Evolutionary conservation across 2,329 filamentous ascomycete species (phyloP), one percentile per base, ranked within the genome.

Genomic region (Elsinoe fawcettii): DNA sequence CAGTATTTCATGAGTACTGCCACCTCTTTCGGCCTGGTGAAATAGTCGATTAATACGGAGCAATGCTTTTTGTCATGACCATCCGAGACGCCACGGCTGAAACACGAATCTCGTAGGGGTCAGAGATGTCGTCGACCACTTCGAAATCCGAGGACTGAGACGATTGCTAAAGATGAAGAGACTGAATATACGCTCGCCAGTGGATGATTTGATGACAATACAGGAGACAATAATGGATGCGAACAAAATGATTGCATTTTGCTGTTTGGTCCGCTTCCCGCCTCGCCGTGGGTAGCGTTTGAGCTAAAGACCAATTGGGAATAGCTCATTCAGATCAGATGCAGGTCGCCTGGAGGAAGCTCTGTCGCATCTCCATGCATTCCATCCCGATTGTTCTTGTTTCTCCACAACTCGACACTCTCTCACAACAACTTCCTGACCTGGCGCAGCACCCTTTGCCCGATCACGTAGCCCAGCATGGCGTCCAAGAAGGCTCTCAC

Each of bases 401-500:
- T 49, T 49, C 44, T 30, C 16, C 39, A 23, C 37, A 22, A 12
- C 39, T 44, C 14, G n/a, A 12, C 4, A 11, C 12, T 18, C n/a
- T 30, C 44, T 16, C n/a, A 5, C 23, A 49, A 20, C 23, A 16
- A 14, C 23, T 22, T 30, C 12, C 25, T n/a, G 49, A 7, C 18
- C 32, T n/a, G 20, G 14, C 3, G 12, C 16, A 8, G 49, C 18
- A 22, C 18, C n/a, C n/a, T 18, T 3, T 18, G 25, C 41, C 18
- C 11, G 22, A 46, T 25, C 20, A 25, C 11, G 9, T 16, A 20
- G 1, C 7, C 27, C 44, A 57, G n/a, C 55, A 65, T 65, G 63
- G 60, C 63, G 12, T 41, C 44, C 49, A 74, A 74, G 59, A 73
- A 72, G 9, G 63, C 62, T 22, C 67, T 72, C 51, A 67, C 65